A percentile compares a stretch with the other conserved stretches of the same genome.
These are phyloP conservation scores for Silene coronaria DNA, from an alignment of 179 eudicot genomes.

Conservation along the genomic window DNA sequence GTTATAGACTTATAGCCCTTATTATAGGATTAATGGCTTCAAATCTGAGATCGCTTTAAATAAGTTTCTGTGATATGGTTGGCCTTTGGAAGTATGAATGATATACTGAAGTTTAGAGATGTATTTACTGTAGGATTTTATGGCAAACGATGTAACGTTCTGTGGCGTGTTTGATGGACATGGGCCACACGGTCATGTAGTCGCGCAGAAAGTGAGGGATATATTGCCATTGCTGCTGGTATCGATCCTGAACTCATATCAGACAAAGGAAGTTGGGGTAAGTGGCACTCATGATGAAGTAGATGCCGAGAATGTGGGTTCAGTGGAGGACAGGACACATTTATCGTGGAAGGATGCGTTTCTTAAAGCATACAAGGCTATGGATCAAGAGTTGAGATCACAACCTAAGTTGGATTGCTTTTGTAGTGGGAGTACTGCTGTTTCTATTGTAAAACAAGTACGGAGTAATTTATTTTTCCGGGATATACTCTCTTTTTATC, in stretches of 20 bases:
- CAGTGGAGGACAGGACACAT: constrained; percentile 41
- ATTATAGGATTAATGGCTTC: no score
- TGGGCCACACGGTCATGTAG: constrained; percentile 97
- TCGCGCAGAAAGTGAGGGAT: constrained; percentile 94
- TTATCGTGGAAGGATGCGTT: constrained; percentile 80
- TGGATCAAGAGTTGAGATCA: constrained; percentile 89
- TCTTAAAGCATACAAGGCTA: constrained; percentile 80
- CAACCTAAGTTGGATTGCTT: constrained; percentile 88
- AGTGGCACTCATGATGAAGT: constrained; percentile 41
- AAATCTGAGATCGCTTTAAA: no score
- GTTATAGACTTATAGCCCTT: no score
- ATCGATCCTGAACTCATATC: constrained; percentile 50
- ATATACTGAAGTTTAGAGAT: constrained; percentile 9
- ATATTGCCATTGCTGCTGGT: constrained; percentile 60
- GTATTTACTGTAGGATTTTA: constrained; percentile 57
- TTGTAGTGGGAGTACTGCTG: constrained; percentile 97
- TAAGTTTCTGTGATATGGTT: background rate
- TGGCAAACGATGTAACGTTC: constrained; percentile 68
- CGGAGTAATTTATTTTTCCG: constrained; percentile 27
- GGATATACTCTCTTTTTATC: background rate
- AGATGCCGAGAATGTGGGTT: constrained; percentile 45
- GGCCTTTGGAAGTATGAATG: constrained; percentile 2
- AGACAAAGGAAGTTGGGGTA: constrained; percentile 49
- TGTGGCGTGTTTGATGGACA: constrained; percentile 91
- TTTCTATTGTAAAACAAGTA: constrained; percentile 84